Percentiles rank a stretch among this genome's conserved stretches.
Conservation (phyloP, 257 asterid species). For the Fraxinus excelsior region DNA sequence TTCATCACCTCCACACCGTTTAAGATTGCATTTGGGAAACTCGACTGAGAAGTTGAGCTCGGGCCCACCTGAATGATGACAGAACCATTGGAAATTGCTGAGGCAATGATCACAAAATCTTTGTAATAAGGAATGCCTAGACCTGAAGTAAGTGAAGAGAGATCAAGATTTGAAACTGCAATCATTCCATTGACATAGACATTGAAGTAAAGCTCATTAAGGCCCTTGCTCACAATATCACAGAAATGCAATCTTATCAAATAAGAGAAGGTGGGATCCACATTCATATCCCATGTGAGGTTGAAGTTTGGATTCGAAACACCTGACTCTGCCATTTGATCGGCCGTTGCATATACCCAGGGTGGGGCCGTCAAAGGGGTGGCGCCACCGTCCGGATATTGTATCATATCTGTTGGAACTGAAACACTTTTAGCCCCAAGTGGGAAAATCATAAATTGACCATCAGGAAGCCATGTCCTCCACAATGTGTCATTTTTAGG, state of each 20-base stretch:
- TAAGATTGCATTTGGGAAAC: slow-evolving; percentile 72
- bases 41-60: slow-evolving; percentile 39
- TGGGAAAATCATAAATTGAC: slow-evolving; percentile 49
- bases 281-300: slow-evolving; percentile 74
- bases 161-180: slow-evolving; percentile 70
- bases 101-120: slow-evolving; percentile 75
- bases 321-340: slow-evolving; percentile 71
- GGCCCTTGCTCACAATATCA: slow-evolving; percentile 69
- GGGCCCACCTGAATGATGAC: slow-evolving; percentile 78
- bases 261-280: slow-evolving; percentile 81
- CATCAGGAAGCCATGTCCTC: slow-evolving; percentile 73
- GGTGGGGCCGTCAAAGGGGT: slow-evolving; percentile 72
- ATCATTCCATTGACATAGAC: slow-evolving; percentile 61
- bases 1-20: slow-evolving; percentile 93
- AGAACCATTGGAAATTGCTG: slow-evolving; percentile 49
- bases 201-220: slow-evolving; percentile 86
- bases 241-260: slow-evolving; percentile 80
- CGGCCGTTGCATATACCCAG: slow-evolving; percentile 70
- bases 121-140: slow-evolving; percentile 70
- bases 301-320: slow-evolving; percentile 68
- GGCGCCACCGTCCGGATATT: slow-evolving; percentile 63
- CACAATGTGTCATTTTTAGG: slow-evolving; percentile 71
- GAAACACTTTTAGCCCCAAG: slow-evolving; percentile 57
- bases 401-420: slow-evolving; percentile 47
- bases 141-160: slow-evolving; percentile 70